Base-by-base conservation (phyloP, 176 grass and related monocot species). In the Avena insularis region DNA sequence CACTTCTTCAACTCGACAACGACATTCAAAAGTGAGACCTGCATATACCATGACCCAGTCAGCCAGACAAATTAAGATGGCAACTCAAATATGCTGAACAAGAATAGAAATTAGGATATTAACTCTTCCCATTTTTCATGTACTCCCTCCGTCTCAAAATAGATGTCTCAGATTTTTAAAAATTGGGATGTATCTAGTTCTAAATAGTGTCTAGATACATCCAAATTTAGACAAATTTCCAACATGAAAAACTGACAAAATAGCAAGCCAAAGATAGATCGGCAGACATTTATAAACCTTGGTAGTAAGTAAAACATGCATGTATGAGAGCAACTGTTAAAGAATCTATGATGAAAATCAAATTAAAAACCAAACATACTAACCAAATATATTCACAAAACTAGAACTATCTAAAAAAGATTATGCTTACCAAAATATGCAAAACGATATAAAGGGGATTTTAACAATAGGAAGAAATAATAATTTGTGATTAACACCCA, bases 1-100 rank as follows among this genome's bases (percentile, higher is more conserved):
- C 97, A 99, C 88, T 99, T 99, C 29, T 99, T 99, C 86, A 99
- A 92, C 87, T 99, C 97, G 51, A 99, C 97, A 83, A 99, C 97
- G 62, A 96, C 91, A 65, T 99, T 99, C 64, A 99, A 87, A 43
- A 99, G 93, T n/a, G 97, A 99, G 43, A 99, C 97, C 97, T 98
- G 84, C 79, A 90, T 56, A 84, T 77, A 23, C 15, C 45, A 80
- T 76, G 68, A 79, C 13, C 40, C 62, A 87, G 36, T 83, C 57
- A 90, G 75, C 14, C 35, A 79, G 46, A 83, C 3, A 83, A 75
- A 81, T 82, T 11, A 81, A 47, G 29, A 56, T 62, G 46, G 47
- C 29, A 45, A 49, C 47, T 71, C 45, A 43, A 6, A 54, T 57
- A 76, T 57, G 62, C 12, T 55, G 83, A 75, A 55, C 29, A 86